These are phyloP conservation scores for Coemansia sp. DNA, from an alignment of 192 early-diverging fungal genomes.

Conservation along the genomic window DNA sequence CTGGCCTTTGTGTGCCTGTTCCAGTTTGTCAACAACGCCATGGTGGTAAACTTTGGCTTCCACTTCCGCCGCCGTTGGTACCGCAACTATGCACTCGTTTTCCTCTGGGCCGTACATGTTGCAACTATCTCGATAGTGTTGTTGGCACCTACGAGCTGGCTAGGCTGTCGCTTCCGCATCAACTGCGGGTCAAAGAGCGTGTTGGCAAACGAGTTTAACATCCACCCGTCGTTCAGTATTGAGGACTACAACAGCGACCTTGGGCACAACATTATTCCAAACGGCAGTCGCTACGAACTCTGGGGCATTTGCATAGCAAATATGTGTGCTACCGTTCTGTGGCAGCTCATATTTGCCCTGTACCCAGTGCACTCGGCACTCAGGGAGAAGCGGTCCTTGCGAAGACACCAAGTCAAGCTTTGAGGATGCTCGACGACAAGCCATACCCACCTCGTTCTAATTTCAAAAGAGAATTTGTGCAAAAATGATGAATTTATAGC, in stretches of 20 bases:
- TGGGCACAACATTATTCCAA: conserved; percentile 60
- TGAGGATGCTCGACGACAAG: conserved; percentile 13
- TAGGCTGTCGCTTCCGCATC: conserved; percentile 61
- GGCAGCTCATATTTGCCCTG: conserved; percentile 54
- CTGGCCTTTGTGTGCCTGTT: conserved; percentile 60
- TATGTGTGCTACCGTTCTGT: conserved; percentile 40
- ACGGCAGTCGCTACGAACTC: conserved; percentile 56
- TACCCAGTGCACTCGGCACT: conserved; percentile 51
- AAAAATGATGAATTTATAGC: conserved; percentile 2
- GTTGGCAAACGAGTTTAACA: conserved; percentile 17
- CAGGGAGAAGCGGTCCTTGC: conserved; percentile 53
- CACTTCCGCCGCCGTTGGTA: conserved; percentile 62
- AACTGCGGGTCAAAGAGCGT: conserved; percentile 62
- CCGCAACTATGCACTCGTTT: conserved; percentile 59
- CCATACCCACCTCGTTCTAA: neutral
- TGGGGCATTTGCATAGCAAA: conserved; percentile 56
- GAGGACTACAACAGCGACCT: conserved; percentile 57
- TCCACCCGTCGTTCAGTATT: conserved; percentile 28
- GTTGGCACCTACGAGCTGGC: conserved; percentile 62
- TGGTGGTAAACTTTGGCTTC: conserved; percentile 66
- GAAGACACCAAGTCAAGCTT: conserved; percentile 47
- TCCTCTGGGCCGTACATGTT: conserved; percentile 56
- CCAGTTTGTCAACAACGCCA: conserved; percentile 70
- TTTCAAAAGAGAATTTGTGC: neutral
- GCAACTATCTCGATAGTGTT: conserved; percentile 54